Evolutionary conservation across 1,284 basidiomycete species (phyloP).

Genomic region (Anthracocystis setariae): DNA sequence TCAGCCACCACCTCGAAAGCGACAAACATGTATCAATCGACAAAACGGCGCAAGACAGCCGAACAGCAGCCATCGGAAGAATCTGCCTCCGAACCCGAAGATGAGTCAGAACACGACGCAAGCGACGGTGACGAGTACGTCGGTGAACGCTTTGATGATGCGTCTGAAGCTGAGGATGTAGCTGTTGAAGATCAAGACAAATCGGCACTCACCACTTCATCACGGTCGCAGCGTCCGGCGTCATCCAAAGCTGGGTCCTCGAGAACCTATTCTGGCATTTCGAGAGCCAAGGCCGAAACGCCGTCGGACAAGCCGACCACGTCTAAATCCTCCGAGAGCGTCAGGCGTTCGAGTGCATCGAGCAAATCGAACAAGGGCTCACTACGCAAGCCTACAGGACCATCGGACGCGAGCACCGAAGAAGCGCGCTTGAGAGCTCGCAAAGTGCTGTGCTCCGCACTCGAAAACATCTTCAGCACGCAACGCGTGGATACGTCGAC

Average conservation of each 20-base stretch:
- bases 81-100: conserved; percentile 8
- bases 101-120: conserved; percentile 16
- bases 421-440: conserved; percentile 35
- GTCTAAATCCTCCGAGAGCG: conserved; percentile 11
- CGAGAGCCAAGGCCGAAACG: background rate
- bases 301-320: background rate
- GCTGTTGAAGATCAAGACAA: conserved; percentile 17
- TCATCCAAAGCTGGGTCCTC: background rate
- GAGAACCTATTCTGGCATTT: background rate
- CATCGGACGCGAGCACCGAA: conserved; percentile 38
- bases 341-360: conserved; percentile 23
- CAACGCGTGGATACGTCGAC: background rate
- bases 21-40: conserved; percentile 23
- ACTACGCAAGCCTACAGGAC: conserved; percentile 21
- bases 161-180: conserved; percentile 24
- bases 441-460: conserved; percentile 29
- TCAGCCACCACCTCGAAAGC: conserved; percentile 11
- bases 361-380: conserved; percentile 26
- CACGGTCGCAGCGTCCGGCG: conserved; percentile 5
- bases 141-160: conserved; percentile 15
- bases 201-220: background rate
- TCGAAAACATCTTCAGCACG: conserved; percentile 26
- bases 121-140: conserved; percentile 29
- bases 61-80: background rate
- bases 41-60: conserved; percentile 14